phyloP scores from a whole-genome alignment of 441 rosid species.

The Francoa sonchifolia region DNA sequence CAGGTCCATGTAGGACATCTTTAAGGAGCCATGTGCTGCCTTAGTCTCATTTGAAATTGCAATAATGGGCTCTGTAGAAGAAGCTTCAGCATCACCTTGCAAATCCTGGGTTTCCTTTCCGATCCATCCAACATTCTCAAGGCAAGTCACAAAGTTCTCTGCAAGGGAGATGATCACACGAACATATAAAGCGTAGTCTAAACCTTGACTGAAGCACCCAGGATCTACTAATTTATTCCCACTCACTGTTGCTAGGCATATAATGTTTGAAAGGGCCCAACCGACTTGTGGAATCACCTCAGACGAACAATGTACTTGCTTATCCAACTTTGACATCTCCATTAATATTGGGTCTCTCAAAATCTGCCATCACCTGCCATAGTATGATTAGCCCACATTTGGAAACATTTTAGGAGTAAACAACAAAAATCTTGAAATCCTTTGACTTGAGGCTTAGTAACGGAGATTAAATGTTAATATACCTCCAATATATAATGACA shows the following conservation, averaged over 20 bases:
- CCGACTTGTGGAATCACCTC: conserved; percentile 60
- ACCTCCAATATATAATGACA: no score
- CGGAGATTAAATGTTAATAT: neutral
- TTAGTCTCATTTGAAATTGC: conserved; percentile 19
- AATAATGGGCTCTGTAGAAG: conserved; percentile 14
- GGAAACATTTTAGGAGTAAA: no score
- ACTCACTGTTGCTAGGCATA: conserved; percentile 49
- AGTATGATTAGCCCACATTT: conserved; percentile 62
- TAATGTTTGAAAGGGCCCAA: conserved; percentile 84
- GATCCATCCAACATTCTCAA: conserved; percentile 33
- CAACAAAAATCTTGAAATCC: no score
- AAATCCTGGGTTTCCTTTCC: conserved; percentile 34
- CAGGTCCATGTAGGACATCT: conserved; percentile 48
- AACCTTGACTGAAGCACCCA: conserved; percentile 33
- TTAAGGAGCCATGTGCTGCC: conserved; percentile 19
- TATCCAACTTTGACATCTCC: conserved; percentile 43
- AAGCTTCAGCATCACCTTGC: conserved; percentile 29
- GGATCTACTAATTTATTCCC: conserved; percentile 53
- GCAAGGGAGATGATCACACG: conserved; percentile 51
- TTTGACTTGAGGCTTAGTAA: no score
- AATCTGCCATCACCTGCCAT: conserved; percentile 94
- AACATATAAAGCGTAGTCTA: conserved; percentile 55
- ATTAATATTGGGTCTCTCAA: conserved; percentile 40
- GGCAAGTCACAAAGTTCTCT: conserved; percentile 43
- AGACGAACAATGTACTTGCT: conserved; percentile 23